Conservation (phyloP, 352 stramenopile species). For the Phytophthora citricola region DNA sequence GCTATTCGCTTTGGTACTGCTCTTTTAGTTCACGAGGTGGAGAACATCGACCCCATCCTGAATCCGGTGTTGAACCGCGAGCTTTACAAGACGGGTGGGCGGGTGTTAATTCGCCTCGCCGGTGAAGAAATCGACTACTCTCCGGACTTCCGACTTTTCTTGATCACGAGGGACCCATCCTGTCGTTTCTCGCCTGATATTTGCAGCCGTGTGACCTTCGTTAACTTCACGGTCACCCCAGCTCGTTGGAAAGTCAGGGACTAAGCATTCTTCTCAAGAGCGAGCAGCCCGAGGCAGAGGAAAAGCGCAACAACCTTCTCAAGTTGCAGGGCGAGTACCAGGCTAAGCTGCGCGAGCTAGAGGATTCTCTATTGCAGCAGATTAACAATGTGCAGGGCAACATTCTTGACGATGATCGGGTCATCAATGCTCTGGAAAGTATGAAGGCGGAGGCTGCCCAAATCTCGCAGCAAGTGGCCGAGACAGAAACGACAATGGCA, state of each 20-base stretch:
- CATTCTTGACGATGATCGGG: constrained; percentile 99
- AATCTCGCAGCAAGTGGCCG: constrained; percentile 92
- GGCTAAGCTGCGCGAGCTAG: constrained; percentile 95
- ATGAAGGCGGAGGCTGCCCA: constrained; percentile 98
- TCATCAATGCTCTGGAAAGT: constrained; percentile 98
- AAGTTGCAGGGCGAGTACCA: constrained; percentile 99
- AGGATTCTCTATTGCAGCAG: constrained; percentile 98
- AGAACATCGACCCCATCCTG: constrained; percentile 99
- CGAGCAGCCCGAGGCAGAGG: constrained; percentile 98
- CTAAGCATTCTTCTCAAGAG: constrained; percentile 96
- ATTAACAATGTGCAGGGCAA: constrained; percentile 99
- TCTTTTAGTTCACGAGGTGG: constrained; percentile 99
- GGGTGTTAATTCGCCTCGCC: constrained; percentile 97
- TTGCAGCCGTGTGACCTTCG: constrained; percentile 98
- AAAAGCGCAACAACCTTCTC: constrained; percentile 95
- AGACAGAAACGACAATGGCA: constrained; percentile 86
- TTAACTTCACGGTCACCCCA: constrained; percentile 99
- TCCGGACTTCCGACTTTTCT: constrained; percentile 98
- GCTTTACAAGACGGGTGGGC: constrained; percentile 98
- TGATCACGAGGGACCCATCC: constrained; percentile 98
- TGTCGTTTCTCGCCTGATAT: constrained; percentile 99
- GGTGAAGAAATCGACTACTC: constrained; percentile 99
- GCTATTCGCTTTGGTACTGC: constrained; percentile 99
- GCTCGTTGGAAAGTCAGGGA: constrained; percentile 97
- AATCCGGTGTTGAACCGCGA: constrained; percentile 99